Conservation (phyloP, 2,329 filamentous ascomycete genomes). For the Pyricularia grisea region DNA sequence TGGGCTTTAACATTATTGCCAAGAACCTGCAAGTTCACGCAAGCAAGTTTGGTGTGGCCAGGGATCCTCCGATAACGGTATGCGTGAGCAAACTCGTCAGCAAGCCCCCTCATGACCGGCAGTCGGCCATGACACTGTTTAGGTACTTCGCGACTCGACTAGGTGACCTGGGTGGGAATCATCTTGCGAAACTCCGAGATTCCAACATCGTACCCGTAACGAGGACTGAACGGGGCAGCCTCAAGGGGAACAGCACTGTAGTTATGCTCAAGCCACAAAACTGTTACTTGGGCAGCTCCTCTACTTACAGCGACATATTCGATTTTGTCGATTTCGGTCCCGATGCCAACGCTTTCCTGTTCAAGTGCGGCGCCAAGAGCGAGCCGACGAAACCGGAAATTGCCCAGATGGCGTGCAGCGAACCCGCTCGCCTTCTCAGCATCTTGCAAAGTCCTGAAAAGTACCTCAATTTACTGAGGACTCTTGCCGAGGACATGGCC, state of each 20-base stretch:
- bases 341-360: conserved; percentile 80
- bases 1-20: conserved; percentile 73
- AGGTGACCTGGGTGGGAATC: conserved; percentile 57
- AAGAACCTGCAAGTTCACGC: conserved; percentile 73
- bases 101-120: conserved; percentile 58
- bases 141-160: conserved; percentile 74
- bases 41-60: conserved; percentile 73
- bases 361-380: conserved; percentile 80
- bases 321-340: conserved; percentile 92
- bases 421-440: conserved; percentile 73
- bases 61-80: conserved; percentile 67
- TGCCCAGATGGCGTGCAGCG: conserved; percentile 70
- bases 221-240: conserved; percentile 14
- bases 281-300: conserved; percentile 69
- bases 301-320: conserved; percentile 77
- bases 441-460: conserved; percentile 75
- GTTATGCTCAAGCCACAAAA: conserved; percentile 57
- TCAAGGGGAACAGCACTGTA: conserved; percentile 27
- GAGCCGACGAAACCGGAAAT: conserved; percentile 85
- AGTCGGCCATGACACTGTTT: conserved; percentile 64
- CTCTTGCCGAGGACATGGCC: conserved; percentile 63
- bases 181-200: conserved; percentile 50
- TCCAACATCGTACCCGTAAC: conserved; percentile 64
- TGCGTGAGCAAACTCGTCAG: conserved; percentile 67
- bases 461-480: conserved; percentile 75